Conservation (phyloP, 208 protist genomes). For the Porcisia hertigi region DNA sequence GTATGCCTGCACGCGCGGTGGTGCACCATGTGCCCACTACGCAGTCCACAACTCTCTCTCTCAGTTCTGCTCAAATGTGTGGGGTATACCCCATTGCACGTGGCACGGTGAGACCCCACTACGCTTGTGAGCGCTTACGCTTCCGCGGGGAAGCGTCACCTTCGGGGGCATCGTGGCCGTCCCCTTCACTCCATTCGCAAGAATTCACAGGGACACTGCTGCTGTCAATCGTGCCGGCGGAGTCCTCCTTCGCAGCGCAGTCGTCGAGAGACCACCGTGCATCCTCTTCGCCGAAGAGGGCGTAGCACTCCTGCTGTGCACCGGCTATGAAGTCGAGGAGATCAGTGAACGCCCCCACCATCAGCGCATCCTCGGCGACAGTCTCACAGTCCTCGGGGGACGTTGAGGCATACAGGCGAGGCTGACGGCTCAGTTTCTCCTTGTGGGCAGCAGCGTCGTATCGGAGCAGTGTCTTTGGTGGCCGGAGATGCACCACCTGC, state of each 20-base stretch:
- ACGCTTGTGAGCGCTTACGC: conserved; percentile 8
- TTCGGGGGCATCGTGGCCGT: neutral
- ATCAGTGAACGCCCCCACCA: conserved; percentile 42
- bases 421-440: conserved; percentile 26
- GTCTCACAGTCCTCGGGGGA: conserved; percentile 16
- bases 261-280: conserved; percentile 20
- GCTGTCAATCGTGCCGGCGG: conserved; percentile 1
- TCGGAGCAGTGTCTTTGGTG: conserved; percentile 14
- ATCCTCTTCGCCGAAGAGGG: conserved; percentile 56
- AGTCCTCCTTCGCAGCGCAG: conserved; percentile 7
- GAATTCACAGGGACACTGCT: conserved; percentile 30
- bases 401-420: conserved; percentile 24
- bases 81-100: neutral
- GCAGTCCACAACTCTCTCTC: neutral
- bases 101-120: neutral
- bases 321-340: conserved; percentile 52
- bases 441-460: conserved; percentile 24
- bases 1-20: neutral
- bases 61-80: neutral
- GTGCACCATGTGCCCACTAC: neutral
- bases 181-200: conserved; percentile 44
- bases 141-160: conserved; percentile 8
- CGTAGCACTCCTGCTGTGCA: conserved; percentile 59
- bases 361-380: conserved; percentile 2
- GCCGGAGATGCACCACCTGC: conserved; percentile 14